Evolutionary conservation across 2,329 filamentous ascomycete genomes (phyloP).

Genomic region (Nigrospora oryzae): DNA sequence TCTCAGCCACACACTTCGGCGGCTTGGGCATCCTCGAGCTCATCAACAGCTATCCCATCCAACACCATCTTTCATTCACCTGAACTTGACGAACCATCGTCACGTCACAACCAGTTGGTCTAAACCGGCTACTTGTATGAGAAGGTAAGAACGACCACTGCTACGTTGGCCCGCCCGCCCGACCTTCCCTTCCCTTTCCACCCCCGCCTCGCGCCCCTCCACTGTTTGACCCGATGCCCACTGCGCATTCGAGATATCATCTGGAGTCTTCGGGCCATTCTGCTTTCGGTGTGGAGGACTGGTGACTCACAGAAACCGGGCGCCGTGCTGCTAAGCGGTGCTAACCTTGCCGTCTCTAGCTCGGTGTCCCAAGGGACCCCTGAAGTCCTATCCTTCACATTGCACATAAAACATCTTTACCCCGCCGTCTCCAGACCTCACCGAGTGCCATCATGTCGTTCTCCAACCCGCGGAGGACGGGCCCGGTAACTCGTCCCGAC

Average conservation of each 20-base stretch:
- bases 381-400: conserved; percentile 13
- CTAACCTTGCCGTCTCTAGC: conserved; percentile 16
- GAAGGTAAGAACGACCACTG: too few species aligned
- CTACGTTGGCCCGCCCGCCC: too few species aligned
- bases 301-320: conserved; percentile 22
- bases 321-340: conserved; percentile 18
- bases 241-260: conserved; percentile 14
- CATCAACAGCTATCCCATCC: too few species aligned
- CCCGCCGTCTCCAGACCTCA: conserved; percentile 13
- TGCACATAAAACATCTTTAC: conserved; percentile 9
- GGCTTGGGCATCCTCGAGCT: too few species aligned
- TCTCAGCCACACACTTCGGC: too few species aligned
- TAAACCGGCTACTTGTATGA: too few species aligned
- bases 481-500: conserved; percentile 30
- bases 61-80: too few species aligned
- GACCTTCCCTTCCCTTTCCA: too few species aligned
- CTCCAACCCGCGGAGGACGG: conserved; percentile 37
- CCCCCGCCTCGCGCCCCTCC: neutral
- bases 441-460: conserved; percentile 33
- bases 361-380: neutral
- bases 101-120: too few species aligned
- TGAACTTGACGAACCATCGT: too few species aligned
- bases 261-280: conserved; percentile 14
- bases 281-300: conserved; percentile 15
- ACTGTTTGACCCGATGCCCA: conserved; percentile 16